phyloP scores from a whole-genome alignment of 2,329 filamentous ascomycete species.

The Cytospora piceae region DNA sequence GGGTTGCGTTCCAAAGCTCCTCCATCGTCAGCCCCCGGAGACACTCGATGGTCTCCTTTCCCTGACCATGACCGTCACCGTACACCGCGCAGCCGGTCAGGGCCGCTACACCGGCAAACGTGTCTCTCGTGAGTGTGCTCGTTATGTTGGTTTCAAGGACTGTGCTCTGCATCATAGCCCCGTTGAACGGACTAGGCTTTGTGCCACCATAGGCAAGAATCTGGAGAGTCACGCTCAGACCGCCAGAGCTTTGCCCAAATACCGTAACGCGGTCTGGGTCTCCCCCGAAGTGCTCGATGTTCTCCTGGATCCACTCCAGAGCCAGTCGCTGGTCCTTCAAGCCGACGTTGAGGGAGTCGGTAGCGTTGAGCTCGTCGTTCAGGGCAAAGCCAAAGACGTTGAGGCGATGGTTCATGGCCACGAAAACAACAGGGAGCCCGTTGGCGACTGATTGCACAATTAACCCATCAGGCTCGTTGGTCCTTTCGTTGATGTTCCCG shows the following conservation, averaged over 20 bases:
- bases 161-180: constrained; percentile 12
- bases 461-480: constrained; percentile 11
- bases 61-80: background rate
- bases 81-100: background rate
- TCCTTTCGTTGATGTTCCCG: constrained; percentile 10
- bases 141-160: constrained; percentile 12
- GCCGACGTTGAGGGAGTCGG: constrained; percentile 39
- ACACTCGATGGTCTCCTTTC: background rate
- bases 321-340: constrained; percentile 45
- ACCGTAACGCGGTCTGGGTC: constrained; percentile 46
- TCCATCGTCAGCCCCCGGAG: constrained; percentile 3
- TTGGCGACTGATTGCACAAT: constrained; percentile 11
- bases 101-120: constrained; percentile 4
- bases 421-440: constrained; percentile 8
- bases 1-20: constrained; percentile 1
- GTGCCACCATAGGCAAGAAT: constrained; percentile 7
- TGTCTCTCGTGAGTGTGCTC: constrained; percentile 6
- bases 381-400: constrained; percentile 12
- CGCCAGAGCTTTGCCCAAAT: constrained; percentile 43
- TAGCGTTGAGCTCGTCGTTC: constrained; percentile 10
- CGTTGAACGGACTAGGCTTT: background rate
- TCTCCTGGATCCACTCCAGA: constrained; percentile 46
- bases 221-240: background rate
- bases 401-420: constrained; percentile 9
- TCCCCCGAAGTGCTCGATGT: constrained; percentile 45